Evolutionary conservation across 164 flowering plant genomes (phyloP), one percentile per base, ranked within the genome.

Genomic region (Cinnamomum chago): DNA sequence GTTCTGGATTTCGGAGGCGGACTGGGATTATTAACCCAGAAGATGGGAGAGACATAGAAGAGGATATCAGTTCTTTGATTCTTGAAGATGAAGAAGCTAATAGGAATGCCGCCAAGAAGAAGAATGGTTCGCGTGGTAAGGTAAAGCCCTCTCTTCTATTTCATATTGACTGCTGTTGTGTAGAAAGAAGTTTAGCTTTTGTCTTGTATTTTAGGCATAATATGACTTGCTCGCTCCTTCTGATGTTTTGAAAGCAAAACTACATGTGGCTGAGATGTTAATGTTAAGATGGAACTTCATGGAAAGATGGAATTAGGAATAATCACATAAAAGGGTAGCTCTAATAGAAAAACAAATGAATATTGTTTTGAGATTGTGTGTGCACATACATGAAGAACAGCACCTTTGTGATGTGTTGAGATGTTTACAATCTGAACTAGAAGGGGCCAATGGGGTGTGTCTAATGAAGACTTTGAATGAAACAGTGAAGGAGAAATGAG

Each of bases 81-180:
- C 79, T 82, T 72, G 88, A 82, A 58, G 87, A 87, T 83, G 89
- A 81, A 72, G 51, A 80, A 51, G 77, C 79, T 22, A 86, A 72
- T 24, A 87, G 76, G 75, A 83, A 68, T 72, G 81, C 76, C 25
- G 58, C 58, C 65, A 82, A 79, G 77, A 79, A 80, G 65, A 74
- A 51, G 58, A 82, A 76, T 4, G 78, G 62, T 68, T 55, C 79
- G 50, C 87, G 83, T 14, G 85, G 84, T 76, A 88, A 87, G 92
- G 98, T 93, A 78, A 68, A 67, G 17, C 67, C 0, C 62, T 40
- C 51, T 18, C 27, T 35, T 20, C 27, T 20, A 33, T 72, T 50
- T 60, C 50, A 18, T 62, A 17, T 3, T 24, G 35, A 2, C 25
- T 62, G 64, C 14, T 64, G 28, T 30, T 24, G 14, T 11, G 5